Percentiles rank a stretch among this genome's conserved stretches.
phyloP scores from a whole-genome alignment of 192 early-diverging fungal genomes.

The Endogone sp. region DNA sequence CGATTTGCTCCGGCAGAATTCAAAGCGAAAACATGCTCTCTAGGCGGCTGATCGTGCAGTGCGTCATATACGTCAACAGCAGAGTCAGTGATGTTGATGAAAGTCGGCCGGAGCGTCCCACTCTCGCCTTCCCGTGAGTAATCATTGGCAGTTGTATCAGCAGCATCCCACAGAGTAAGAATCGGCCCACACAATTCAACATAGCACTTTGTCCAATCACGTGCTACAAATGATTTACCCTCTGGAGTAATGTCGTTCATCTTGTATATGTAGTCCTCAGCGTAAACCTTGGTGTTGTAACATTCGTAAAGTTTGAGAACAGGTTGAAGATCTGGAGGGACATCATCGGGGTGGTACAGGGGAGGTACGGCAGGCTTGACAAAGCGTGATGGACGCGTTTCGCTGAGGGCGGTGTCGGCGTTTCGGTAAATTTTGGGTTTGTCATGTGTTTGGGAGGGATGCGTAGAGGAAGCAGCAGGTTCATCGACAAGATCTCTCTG shows the following conservation, averaged over 20 bases:
- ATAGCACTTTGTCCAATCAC: conserved; percentile 70
- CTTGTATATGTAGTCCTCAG: conserved; percentile 68
- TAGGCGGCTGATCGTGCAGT: conserved; percentile 33
- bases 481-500: too few relatives aligned
- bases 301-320: conserved; percentile 55
- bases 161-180: conserved; percentile 57
- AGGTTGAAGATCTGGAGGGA: conserved; percentile 39
- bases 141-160: conserved; percentile 6
- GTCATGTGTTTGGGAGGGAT: conserved; percentile 4
- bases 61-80: conserved; percentile 51
- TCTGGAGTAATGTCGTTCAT: conserved; percentile 50
- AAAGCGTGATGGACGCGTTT: conserved; percentile 17
- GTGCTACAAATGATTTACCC: conserved; percentile 51
- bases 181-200: conserved; percentile 69
- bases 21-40: conserved; percentile 57
- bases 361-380: conserved; percentile 26
- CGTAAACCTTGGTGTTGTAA: conserved; percentile 67
- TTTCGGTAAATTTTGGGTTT: conserved; percentile 15
- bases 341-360: background rate
- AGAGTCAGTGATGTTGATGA: conserved; percentile 75
- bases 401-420: background rate
- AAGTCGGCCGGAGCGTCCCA: conserved; percentile 48
- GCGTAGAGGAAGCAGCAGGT: too few relatives aligned
- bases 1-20: conserved; percentile 70
- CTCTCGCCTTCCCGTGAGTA: conserved; percentile 7